phyloP scores from a whole-genome alignment of 208 protist genomes.

The Trypanosoma rangeli region DNA sequence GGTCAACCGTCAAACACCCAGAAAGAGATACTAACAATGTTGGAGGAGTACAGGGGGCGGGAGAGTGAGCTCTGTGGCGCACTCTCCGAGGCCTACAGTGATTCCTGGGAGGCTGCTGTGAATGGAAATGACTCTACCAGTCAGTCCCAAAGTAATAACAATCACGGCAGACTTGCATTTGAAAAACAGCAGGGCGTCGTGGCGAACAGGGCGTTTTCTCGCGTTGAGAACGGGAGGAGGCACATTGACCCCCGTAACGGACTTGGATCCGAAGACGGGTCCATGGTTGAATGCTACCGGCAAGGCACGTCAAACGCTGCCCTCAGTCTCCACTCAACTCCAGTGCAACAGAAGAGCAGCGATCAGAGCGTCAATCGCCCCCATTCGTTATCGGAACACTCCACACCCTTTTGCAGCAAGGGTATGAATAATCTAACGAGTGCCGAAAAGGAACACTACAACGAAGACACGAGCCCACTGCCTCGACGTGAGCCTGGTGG shows the following conservation, averaged over 20 bases:
- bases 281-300: neutral
- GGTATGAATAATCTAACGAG: neutral
- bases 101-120: slow-evolving; percentile 59
- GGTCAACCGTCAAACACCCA: slow-evolving; percentile 46
- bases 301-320: neutral
- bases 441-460: slow-evolving; percentile 18
- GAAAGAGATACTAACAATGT: slow-evolving; percentile 45
- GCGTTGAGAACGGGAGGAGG: neutral
- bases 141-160: slow-evolving; percentile 3
- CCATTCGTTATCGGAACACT: neutral
- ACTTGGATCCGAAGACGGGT: neutral
- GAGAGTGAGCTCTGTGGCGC: slow-evolving; percentile 66
- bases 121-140: neutral
- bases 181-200: neutral
- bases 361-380: neutral
- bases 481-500: neutral
- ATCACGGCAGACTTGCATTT: neutral
- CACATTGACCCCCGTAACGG: neutral
- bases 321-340: slow-evolving; percentile 2
- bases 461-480: slow-evolving; percentile 16
- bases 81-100: slow-evolving; percentile 57
- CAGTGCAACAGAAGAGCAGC: neutral
- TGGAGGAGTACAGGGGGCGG: slow-evolving; percentile 61
- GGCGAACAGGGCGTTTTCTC: neutral
- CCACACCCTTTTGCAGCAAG: neutral